Conservation (phyloP, 495 filamentous ascomycete genomes). For the Oidiodendron maius region DNA sequence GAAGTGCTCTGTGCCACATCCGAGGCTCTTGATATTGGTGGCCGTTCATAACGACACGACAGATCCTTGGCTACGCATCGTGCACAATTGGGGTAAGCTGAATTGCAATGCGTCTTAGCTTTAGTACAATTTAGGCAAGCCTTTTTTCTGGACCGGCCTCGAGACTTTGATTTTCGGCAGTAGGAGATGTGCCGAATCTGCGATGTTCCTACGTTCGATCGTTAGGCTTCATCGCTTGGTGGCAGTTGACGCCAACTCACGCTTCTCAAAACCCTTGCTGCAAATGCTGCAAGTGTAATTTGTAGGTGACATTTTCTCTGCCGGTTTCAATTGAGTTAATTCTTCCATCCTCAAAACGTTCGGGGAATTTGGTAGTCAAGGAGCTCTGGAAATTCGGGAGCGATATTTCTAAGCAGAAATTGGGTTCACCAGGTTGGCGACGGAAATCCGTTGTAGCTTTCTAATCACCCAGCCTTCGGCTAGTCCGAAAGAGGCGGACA, state of each 20-base stretch:
- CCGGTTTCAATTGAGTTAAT: not conserved
- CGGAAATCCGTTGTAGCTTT: too few relatives aligned
- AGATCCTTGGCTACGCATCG: conserved; percentile 1
- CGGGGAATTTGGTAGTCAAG: too few relatives aligned
- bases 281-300: conserved; percentile 1
- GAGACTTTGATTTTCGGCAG: conserved; percentile 4
- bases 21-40: too few relatives aligned
- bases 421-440: too few relatives aligned
- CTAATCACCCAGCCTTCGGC: too few relatives aligned
- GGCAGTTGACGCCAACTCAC: not conserved
- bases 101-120: conserved; percentile 5
- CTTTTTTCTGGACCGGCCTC: conserved; percentile 5
- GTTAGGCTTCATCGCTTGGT: not conserved
- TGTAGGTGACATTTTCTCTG: too few relatives aligned
- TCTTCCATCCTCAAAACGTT: too few relatives aligned
- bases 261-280: not conserved
- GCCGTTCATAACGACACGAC: not conserved
- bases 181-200: conserved; percentile 2
- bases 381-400: too few relatives aligned
- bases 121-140: conserved; percentile 6
- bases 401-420: too few relatives aligned
- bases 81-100: conserved; percentile 2
- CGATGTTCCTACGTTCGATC: conserved; percentile 1
- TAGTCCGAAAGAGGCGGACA: too few relatives aligned
- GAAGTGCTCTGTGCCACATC: too few relatives aligned